A percentile compares a stretch with the other conserved stretches of the same genome.
phyloP scores from a whole-genome alignment of 371 early-diverging fungal genomes.

The Mortierella sp. region DNA sequence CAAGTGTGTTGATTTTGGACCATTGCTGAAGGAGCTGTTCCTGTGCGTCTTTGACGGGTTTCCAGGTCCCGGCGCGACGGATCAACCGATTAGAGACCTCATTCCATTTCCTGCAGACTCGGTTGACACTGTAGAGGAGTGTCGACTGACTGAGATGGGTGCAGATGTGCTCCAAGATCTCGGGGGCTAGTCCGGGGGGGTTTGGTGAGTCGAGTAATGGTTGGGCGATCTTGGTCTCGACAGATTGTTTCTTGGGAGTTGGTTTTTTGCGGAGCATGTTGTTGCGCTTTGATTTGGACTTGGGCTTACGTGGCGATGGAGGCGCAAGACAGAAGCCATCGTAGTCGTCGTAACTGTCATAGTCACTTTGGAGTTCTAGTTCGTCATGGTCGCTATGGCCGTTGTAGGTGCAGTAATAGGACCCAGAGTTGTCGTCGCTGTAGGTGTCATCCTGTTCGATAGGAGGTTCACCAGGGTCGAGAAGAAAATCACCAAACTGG shows the following conservation, averaged over 20 bases:
- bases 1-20: conserved; percentile 30
- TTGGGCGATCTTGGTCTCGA: conserved; percentile 15
- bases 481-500: too few relatives aligned
- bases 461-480: too few relatives aligned
- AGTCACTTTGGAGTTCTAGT: too few relatives aligned
- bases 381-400: not conserved
- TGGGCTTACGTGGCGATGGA: conserved; percentile 4
- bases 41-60: conserved; percentile 8
- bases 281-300: not conserved
- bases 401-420: too few relatives aligned
- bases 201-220: conserved; percentile 6
- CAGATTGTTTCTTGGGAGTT: not conserved
- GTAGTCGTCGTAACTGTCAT: conserved; percentile 4
- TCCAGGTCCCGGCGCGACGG: conserved; percentile 30
- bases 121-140: conserved; percentile 23
- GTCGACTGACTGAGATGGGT: conserved; percentile 31
- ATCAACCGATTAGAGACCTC: conserved; percentile 25
- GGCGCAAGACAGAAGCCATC: conserved; percentile 18
- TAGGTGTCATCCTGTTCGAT: too few relatives aligned
- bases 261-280: too few relatives aligned
- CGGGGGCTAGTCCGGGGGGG: conserved; percentile 27
- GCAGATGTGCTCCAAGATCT: conserved; percentile 36
- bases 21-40: conserved; percentile 21
- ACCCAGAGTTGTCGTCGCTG: too few relatives aligned
- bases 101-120: conserved; percentile 39